Base-by-base conservation (phyloP, 805 yeast genomes). In the Monosporozyma unispora region DNA sequence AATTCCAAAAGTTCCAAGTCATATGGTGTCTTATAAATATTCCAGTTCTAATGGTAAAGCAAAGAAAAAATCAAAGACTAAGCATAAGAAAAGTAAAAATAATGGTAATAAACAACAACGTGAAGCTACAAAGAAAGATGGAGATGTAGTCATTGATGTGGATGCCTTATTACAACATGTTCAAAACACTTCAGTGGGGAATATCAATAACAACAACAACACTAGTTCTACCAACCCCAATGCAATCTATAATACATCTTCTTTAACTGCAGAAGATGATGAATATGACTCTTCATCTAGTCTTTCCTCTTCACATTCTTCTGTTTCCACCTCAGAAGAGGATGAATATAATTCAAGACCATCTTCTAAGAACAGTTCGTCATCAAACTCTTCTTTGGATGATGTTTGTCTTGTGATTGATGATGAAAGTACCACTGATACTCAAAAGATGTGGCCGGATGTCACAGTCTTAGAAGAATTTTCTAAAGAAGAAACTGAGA, bases 391-490 rank as follows among this genome's bases (percentile, higher is more conserved):
- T 0, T 86, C 96, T 1, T 69, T 91, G 51, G 90, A 84, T 62
- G 99, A 91, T 67, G 99, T 91, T 23, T 91, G 96, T 61, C 80
- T 88, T 64, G 96, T 96, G 0, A 73, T 89, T 37, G 89, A 83
- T 54, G 79, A 77, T 44, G 67, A 62, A 22, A 64, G 59, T 18
- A 54, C 55, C 39, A 53, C 49, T n/a, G 55, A 53, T 9, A 57
- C 59, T 27, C 42, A 54, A 21, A 59, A 62, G 27, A 51, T 56
- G 18, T 91, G 98, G 98, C 99, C 98, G 0, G 97, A 93, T 60
- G 70, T 87, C 16, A 61, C 71, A 29, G 79, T 86, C 0, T 70
- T 91, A 54, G 83, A 82, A 54, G 96, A 89, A 53, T 91, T 81
- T 67, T 81, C 88, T 1, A 72, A 70, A 29, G 84, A 84, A 54